phyloP scores from a whole-genome alignment of 1,139 yeast genomes.

The Magnusiomyces suaveolens region DNA sequence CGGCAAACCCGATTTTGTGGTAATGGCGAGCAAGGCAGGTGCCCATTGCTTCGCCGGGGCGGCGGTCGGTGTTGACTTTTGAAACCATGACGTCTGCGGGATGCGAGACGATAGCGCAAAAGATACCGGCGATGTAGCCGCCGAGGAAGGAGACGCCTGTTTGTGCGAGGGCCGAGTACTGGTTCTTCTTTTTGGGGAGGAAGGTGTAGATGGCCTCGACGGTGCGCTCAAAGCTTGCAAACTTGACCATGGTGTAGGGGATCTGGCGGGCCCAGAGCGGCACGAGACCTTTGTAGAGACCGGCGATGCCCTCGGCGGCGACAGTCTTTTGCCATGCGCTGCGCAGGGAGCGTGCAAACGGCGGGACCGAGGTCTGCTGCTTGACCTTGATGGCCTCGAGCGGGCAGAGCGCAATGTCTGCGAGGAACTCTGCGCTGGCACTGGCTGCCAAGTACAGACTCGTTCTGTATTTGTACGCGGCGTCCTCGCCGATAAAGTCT shows the following conservation, averaged over 20 bases:
- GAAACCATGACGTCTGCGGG: conserved; percentile 87
- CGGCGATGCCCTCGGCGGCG: conserved; percentile 45
- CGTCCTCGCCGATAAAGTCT: conserved; percentile 48
- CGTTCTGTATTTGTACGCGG: conserved; percentile 49
- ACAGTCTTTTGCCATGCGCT: conserved; percentile 53
- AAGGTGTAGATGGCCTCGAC: conserved; percentile 58
- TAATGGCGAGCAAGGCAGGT: conserved; percentile 54
- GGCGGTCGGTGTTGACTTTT: conserved; percentile 56
- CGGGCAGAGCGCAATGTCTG: conserved; percentile 73
- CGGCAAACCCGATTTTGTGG: conserved; percentile 56
- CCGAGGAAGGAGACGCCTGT: conserved; percentile 75
- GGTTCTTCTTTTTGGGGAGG: conserved; percentile 39
- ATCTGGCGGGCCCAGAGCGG: conserved; percentile 80
- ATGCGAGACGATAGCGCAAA: conserved; percentile 74
- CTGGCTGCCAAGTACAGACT: conserved; percentile 61
- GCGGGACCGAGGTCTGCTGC: conserved; percentile 73
- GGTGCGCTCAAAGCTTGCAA: conserved; percentile 69
- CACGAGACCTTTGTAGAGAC: conserved; percentile 59
- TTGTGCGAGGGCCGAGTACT: conserved; percentile 46
- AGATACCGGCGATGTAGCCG: conserved; percentile 78
- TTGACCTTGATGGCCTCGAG: conserved; percentile 76
- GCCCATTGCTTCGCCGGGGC: conserved; percentile 46
- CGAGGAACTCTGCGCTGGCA: conserved; percentile 75
- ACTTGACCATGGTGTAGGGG: conserved; percentile 83
- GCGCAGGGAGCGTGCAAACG: conserved; percentile 38